Evolutionary conservation across 2,329 filamentous ascomycete genomes (phyloP).

Genomic region (Ophiostoma ips): DNA sequence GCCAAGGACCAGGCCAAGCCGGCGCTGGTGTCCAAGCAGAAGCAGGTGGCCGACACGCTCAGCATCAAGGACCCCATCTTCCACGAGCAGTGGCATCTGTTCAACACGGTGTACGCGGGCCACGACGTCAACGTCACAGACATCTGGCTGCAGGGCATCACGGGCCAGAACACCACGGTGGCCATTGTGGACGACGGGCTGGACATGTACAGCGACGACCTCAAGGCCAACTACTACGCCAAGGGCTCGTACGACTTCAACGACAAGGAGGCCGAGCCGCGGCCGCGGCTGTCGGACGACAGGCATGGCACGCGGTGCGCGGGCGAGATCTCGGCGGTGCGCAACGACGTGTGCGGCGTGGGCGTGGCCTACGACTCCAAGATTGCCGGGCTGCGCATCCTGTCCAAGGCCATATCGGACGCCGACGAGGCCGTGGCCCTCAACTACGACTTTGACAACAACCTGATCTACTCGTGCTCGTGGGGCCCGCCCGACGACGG

Average conservation of each 20-base stretch:
- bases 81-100: conserved; percentile 86
- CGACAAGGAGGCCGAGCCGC: conserved; percentile 64
- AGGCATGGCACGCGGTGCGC: conserved; percentile 87
- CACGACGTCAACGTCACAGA: conserved; percentile 96
- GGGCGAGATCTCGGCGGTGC: conserved; percentile 84
- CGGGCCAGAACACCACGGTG: conserved; percentile 75
- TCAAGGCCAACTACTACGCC: conserved; percentile 88
- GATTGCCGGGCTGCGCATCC: conserved; percentile 81
- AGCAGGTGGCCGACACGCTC: conserved; percentile 49
- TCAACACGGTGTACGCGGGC: conserved; percentile 65
- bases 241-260: conserved; percentile 95
- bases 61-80: conserved; percentile 83
- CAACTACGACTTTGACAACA: conserved; percentile 83
- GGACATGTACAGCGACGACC: conserved; percentile 87
- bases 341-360: conserved; percentile 87
- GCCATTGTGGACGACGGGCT: conserved; percentile 93
- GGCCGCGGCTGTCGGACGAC: conserved; percentile 72
- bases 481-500: conserved; percentile 97
- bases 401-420: conserved; percentile 81
- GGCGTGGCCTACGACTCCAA: conserved; percentile 88
- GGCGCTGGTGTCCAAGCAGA: conserved; percentile 41
- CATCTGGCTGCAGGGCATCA: conserved; percentile 81
- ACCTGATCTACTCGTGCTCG: conserved; percentile 96
- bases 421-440: conserved; percentile 84
- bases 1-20: conserved; percentile 17